Evolutionary conservation across 2,329 filamentous ascomycete genomes (phyloP), one percentile per base, ranked within the genome.

Genomic region (Fusarium graminum): DNA sequence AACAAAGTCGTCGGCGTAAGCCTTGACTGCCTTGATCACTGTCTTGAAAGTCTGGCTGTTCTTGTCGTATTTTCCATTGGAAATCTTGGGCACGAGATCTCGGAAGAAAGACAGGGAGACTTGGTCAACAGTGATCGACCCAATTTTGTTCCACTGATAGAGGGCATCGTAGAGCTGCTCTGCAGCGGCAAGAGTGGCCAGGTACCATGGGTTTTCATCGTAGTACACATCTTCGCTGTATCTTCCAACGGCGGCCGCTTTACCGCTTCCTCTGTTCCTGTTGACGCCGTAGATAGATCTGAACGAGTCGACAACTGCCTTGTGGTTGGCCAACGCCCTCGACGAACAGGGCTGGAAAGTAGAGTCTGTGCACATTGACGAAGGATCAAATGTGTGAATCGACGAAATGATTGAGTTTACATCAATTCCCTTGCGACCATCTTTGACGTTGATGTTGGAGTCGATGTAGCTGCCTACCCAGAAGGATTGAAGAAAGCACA

Each of bases 291-390:
- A 93, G 2, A 67, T 54, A 42, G 90, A 79, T 8, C 91, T 86
- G 82, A 94, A 93, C 0, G 90, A 88, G 74, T 93, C 90, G 0
- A 88, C 87, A 6, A 91, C 84, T 4, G 83, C 85, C 76, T 93
- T 92, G 77, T 92, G 90, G 71, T 91, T 94, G 13, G 89, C 83
- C 30, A 94, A 81, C 9, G 88, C 87, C 39, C 78, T 79, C 56
- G 85, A 78, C 16, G 87, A 90, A 78, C 90, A 93, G 6, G 91
- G 91, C 75, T 93, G 90, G 80, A 92, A 93, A 6, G 90, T 92
- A 5, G 81, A 80, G 45, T 86, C 85, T 71, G 91, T 87, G 70
- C 90, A 92, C 12, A 65, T 82, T 0, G 84, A 85, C 3, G 80
- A 76, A 1, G 88, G 86, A 69, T 93, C 90, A 63, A 92, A 93